Conservation (phyloP, 2,329 filamentous ascomycete genomes). For the Cryoendolithus antarcticus region DNA sequence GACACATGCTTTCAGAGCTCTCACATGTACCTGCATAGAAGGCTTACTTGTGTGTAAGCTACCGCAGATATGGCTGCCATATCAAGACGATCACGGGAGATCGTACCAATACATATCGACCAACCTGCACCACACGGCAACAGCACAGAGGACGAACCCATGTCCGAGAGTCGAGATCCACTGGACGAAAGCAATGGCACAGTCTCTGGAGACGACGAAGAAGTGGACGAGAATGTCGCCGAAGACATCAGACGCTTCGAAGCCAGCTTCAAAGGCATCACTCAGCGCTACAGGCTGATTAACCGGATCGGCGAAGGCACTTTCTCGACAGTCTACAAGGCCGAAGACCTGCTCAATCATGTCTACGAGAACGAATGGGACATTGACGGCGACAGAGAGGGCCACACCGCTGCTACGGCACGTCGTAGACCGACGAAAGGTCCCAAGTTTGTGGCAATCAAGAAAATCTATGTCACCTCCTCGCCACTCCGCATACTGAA, state of each 20-base stretch:
- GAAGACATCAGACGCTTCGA: constrained; percentile 83
- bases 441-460: constrained; percentile 72
- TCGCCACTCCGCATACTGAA: constrained; percentile 89
- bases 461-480: constrained; percentile 98
- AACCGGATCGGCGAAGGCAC: constrained; percentile 98
- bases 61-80: constrained; percentile 14
- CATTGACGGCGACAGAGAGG: constrained; percentile 48
- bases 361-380: constrained; percentile 82
- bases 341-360: constrained; percentile 80
- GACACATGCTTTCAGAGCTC: neutral
- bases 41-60: neutral
- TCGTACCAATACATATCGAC: constrained; percentile 13
- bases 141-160: constrained; percentile 22
- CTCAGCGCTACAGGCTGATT: constrained; percentile 73
- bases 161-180: constrained; percentile 38
- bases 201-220: constrained; percentile 42
- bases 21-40: neutral
- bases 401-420: constrained; percentile 14
- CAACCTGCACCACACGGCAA: constrained; percentile 8
- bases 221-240: constrained; percentile 55
- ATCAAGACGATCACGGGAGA: constrained; percentile 8
- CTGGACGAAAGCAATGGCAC: constrained; percentile 39
- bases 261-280: constrained; percentile 70
- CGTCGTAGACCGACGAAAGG: neutral
- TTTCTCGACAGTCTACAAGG: constrained; percentile 98